Percentiles rank a stretch among this genome's conserved stretches.
Evolutionary conservation across 176 grass and related monocot species (phyloP).

Genomic region (Eragrostis curvula): DNA sequence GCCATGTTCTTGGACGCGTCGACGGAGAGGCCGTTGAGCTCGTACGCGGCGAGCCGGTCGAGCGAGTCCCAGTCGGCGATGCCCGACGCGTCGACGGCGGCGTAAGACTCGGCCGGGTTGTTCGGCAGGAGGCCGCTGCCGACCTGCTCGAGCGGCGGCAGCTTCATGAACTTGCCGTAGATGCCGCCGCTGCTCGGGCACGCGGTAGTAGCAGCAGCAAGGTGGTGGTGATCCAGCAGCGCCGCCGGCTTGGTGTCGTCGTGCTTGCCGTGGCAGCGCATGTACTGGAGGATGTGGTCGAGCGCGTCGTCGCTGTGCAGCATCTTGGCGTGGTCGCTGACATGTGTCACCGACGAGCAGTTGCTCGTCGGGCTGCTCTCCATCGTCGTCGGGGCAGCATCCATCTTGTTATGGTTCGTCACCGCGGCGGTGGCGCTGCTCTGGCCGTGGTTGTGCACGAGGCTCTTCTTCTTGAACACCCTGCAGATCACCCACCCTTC

Average conservation of each 20-base stretch:
- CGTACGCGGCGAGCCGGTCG: slow-evolving; percentile 61
- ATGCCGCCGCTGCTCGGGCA: slow-evolving; percentile 17
- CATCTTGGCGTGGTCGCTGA: slow-evolving; percentile 45
- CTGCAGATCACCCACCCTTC: slow-evolving; percentile 93
- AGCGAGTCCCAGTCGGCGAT: slow-evolving; percentile 68
- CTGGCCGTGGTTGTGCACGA: slow-evolving; percentile 49
- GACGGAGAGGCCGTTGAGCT: slow-evolving; percentile 58
- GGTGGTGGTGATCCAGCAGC: not conserved
- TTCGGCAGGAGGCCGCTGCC: slow-evolving; percentile 6
- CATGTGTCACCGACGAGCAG: slow-evolving; percentile 48
- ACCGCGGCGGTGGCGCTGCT: not conserved
- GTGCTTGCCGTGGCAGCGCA: slow-evolving; percentile 28
- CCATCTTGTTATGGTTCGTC: not conserved
- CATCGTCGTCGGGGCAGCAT: not conserved
- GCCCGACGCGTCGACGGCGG: not conserved
- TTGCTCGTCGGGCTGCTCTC: slow-evolving; percentile 54
- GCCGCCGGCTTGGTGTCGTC: slow-evolving; percentile 54
- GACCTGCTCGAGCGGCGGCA: slow-evolving; percentile 69
- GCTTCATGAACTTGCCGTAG: slow-evolving; percentile 70
- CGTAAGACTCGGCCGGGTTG: slow-evolving; percentile 15
- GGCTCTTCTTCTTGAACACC: slow-evolving; percentile 93
- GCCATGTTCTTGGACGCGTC: slow-evolving; percentile 45
- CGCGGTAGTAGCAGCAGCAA: not conserved
- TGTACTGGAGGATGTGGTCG: slow-evolving; percentile 86
- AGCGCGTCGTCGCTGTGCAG: slow-evolving; percentile 66